Percentiles rank a stretch among this genome's conserved stretches.
These are phyloP conservation scores for Toxicodendron radicans DNA, from an alignment of 345 rosid genomes.

Conservation along the genomic window DNA sequence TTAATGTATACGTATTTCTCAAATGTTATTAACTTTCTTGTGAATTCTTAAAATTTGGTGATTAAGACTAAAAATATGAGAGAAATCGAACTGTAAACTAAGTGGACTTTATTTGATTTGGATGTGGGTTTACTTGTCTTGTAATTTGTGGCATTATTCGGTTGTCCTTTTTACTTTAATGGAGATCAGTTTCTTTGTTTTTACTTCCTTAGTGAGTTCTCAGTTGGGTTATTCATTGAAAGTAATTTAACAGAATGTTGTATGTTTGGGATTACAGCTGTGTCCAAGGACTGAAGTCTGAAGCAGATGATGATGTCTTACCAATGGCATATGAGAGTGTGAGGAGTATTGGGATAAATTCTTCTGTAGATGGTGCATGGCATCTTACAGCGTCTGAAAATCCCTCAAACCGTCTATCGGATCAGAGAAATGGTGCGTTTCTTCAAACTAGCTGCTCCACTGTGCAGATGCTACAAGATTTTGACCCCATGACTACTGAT, in stretches of 20 bases:
- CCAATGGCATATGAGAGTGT: slow-evolving; percentile 3
- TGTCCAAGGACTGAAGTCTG: slow-evolving; percentile 24
- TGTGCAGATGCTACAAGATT: slow-evolving; percentile 19
- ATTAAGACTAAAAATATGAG: not conserved
- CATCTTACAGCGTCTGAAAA: slow-evolving; percentile 4
- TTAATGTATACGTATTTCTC: slow-evolving; percentile 1
- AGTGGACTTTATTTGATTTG: not conserved
- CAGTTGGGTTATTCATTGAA: slow-evolving; percentile 1
- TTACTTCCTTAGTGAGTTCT: not conserved
- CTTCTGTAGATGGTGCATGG: slow-evolving; percentile 16
- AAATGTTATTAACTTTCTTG: not conserved
- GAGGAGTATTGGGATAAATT: slow-evolving; percentile 9
- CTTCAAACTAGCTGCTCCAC: slow-evolving; percentile 16
- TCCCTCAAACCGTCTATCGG: slow-evolving; percentile 12
- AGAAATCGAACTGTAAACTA: not conserved
- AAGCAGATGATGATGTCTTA: slow-evolving; percentile 16
- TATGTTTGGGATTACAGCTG: slow-evolving; percentile 10
- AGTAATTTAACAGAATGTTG: not conserved
- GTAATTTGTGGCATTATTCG: not conserved
- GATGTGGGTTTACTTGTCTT: not conserved
- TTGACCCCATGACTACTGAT: slow-evolving; percentile 15
- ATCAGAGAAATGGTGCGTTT: slow-evolving; percentile 16
- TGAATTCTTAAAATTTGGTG: not conserved
- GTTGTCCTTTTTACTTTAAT: not conserved
- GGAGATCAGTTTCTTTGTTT: not conserved